Percentiles rank a stretch among this genome's conserved stretches.
These are phyloP conservation scores for Lasiodiplodia hormozganensis DNA, from an alignment of 2,329 filamentous ascomycete genomes.

Conservation along the genomic window DNA sequence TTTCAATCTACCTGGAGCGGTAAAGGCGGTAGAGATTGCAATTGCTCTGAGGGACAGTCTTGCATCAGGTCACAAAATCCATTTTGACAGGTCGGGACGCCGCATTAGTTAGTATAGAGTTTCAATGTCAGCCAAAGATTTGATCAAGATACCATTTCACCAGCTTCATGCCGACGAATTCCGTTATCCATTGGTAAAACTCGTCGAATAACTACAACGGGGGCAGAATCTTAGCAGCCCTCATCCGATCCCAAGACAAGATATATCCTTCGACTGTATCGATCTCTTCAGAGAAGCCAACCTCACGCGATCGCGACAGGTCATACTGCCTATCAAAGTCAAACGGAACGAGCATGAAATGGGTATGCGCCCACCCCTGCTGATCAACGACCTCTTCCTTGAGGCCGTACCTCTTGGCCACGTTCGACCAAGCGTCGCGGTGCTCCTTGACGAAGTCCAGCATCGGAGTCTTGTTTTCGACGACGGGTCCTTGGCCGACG, in stretches of 20 bases:
- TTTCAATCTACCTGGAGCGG: constrained; percentile 54
- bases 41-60: background rate
- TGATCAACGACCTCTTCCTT: constrained; percentile 52
- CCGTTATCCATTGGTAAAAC: too few relatives aligned
- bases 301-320: constrained; percentile 52
- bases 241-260: constrained; percentile 54
- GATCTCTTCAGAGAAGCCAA: constrained; percentile 52
- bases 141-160: too few relatives aligned
- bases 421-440: constrained; percentile 39
- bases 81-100: background rate
- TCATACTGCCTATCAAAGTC: constrained; percentile 56
- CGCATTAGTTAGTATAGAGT: background rate
- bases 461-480: constrained; percentile 39
- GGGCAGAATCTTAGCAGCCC: constrained; percentile 51
- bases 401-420: constrained; percentile 39
- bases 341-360: constrained; percentile 52
- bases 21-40: background rate
- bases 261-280: constrained; percentile 49
- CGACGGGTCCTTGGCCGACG: constrained; percentile 45
- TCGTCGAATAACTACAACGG: background rate
- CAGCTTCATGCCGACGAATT: too few relatives aligned
- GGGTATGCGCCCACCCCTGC: constrained; percentile 1
- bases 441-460: constrained; percentile 40
- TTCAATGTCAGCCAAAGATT: background rate
- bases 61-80: background rate